Evolutionary conservation across 129 eudicot species (phyloP).

Genomic region (Centaurea solstitialis): DNA sequence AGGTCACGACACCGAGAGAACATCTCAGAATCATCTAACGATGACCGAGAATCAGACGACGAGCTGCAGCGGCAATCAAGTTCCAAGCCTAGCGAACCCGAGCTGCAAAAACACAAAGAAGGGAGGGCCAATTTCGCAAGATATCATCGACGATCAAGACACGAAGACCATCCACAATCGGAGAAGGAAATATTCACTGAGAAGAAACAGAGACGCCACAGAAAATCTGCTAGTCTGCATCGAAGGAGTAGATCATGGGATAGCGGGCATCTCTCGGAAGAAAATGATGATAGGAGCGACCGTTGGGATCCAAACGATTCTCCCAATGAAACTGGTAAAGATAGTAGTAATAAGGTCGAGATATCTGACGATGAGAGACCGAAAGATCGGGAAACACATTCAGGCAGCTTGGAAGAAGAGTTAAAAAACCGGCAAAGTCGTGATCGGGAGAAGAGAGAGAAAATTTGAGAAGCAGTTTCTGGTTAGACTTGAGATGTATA

Average conservation of each 20-base stretch:
- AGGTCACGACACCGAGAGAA: conserved; percentile 27
- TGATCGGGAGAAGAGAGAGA: conserved; percentile 29
- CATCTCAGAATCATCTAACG: conserved; percentile 19
- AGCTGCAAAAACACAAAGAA: conserved; percentile 4
- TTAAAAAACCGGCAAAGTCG: neutral
- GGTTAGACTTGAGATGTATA: neutral
- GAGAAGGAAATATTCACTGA: neutral
- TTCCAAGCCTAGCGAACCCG: conserved; percentile 13
- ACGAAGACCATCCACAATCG: conserved; percentile 13
- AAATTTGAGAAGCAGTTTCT: conserved; percentile 15
- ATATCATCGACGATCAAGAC: conserved; percentile 28
- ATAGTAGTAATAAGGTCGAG: neutral
- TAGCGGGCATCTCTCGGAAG: neutral
- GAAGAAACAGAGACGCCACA: conserved; percentile 21
- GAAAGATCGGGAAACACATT: conserved; percentile 1
- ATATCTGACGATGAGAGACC: neutral
- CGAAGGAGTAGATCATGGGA: conserved; percentile 24
- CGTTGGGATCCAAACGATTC: conserved; percentile 51
- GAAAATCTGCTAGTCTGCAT: conserved; percentile 8
- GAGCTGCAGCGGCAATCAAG: conserved; percentile 4
- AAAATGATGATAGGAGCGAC: conserved; percentile 32
- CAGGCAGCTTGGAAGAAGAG: conserved; percentile 1
- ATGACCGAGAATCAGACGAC: conserved; percentile 18
- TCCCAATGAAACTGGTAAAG: conserved; percentile 2
- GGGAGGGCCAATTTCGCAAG: neutral